phyloP scores from a whole-genome alignment of 2,329 filamentous ascomycete species.

The Colletotrichum karsti region DNA sequence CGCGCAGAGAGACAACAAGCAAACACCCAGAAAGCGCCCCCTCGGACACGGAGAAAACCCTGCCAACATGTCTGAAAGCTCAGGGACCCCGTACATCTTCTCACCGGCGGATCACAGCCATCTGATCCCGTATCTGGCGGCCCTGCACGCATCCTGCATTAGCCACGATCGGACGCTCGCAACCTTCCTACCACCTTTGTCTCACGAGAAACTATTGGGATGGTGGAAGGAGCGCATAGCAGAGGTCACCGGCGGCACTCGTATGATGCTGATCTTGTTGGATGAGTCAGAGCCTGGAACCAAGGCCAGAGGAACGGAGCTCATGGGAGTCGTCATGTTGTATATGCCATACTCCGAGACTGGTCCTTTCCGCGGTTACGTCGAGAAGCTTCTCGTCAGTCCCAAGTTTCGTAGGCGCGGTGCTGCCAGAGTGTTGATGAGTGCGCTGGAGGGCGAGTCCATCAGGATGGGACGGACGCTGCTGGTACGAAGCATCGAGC shows the following conservation, averaged over 20 bases:
- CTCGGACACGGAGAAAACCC: not conserved
- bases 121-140: constrained; percentile 64
- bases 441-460: constrained; percentile 64
- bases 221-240: constrained; percentile 65
- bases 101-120: constrained; percentile 54
- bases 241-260: constrained; percentile 52
- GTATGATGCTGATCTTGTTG: constrained; percentile 64
- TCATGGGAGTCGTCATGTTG: constrained; percentile 66
- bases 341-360: constrained; percentile 62
- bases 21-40: not conserved
- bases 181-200: constrained; percentile 67
- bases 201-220: constrained; percentile 60
- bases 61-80: constrained; percentile 19
- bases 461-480: constrained; percentile 55
- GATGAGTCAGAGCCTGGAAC: constrained; percentile 41
- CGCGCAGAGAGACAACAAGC: not conserved
- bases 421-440: constrained; percentile 60
- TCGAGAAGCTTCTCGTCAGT: constrained; percentile 68
- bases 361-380: constrained; percentile 59
- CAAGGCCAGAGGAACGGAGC: constrained; percentile 50
- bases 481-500: constrained; percentile 51
- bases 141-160: constrained; percentile 67
- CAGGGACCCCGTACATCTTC: constrained; percentile 45
- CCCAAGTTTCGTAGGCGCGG: constrained; percentile 59
- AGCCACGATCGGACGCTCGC: constrained; percentile 64